A percentile compares a stretch with the other conserved stretches of the same genome.
Conservation (phyloP, 225 moss, liverwort and hornwort species). For the Polytrichum formosum region DNA sequence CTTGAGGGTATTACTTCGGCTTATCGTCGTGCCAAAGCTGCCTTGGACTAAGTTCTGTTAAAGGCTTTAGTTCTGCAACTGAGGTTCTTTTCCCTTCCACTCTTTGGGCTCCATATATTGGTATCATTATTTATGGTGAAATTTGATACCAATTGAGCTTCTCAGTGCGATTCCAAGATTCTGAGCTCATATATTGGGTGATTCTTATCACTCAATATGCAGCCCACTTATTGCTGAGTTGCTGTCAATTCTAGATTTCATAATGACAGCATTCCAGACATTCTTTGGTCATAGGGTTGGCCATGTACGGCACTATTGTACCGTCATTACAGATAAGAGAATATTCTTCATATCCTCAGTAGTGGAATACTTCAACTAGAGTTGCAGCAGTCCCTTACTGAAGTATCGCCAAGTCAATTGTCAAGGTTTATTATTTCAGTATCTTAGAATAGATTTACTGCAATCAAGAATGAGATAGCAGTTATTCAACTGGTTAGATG, state of each 20-base stretch:
- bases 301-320: conserved; percentile 2
- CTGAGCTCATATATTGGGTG: background rate
- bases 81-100: background rate
- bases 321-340: conserved; percentile 1
- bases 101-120: background rate
- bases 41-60: conserved; percentile 65
- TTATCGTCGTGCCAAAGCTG: conserved; percentile 78
- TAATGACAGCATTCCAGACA: background rate
- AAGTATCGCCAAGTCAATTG: background rate
- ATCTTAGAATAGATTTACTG: background rate
- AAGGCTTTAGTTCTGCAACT: background rate
- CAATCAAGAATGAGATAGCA: background rate
- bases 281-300: conserved; percentile 9
- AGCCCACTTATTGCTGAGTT: background rate
- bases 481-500: background rate
- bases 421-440: background rate
- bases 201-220: background rate
- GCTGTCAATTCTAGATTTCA: background rate
- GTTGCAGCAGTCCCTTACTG: background rate
- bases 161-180: background rate
- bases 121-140: background rate
- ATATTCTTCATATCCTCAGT: background rate
- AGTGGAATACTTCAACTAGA: background rate
- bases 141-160: background rate
- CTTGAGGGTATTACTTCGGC: conserved; percentile 76